phyloP scores from a whole-genome alignment of 306 rosid species.

The Boehmeria nivea region DNA sequence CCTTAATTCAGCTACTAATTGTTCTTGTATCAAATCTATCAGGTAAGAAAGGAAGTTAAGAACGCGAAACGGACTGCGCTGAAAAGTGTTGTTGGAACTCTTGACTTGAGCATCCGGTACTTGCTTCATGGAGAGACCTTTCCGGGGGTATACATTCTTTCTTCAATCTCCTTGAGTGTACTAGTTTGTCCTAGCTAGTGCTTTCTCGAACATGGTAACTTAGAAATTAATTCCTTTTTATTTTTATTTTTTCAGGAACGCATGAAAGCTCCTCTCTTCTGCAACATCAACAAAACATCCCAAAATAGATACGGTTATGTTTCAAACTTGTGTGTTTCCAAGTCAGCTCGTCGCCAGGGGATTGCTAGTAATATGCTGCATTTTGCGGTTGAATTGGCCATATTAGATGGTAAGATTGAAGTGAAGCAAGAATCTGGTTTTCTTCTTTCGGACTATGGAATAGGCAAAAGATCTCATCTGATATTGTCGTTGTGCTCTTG shows the following conservation, averaged over 20 bases:
- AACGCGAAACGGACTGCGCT: conserved; percentile 48
- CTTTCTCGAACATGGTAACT: not conserved
- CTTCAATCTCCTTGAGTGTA: conserved; percentile 2
- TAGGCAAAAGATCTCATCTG: conserved; percentile 12
- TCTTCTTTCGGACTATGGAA: not conserved
- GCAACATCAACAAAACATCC: conserved; percentile 42
- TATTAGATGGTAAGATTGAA: conserved; percentile 49
- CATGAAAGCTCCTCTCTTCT: conserved; percentile 48
- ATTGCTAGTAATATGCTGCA: conserved; percentile 73
- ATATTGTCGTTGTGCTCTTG: conserved; percentile 10
- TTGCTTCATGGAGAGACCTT: conserved; percentile 79
- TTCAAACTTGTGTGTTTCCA: conserved; percentile 74
- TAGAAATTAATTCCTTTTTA: conserved; percentile 6
- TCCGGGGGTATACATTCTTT: conserved; percentile 65
- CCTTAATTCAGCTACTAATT: conserved; percentile 4
- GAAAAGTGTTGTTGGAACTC: conserved; percentile 85
- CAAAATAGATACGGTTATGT: conserved; percentile 66
- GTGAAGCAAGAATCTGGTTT: not conserved
- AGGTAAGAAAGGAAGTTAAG: conserved; percentile 74
- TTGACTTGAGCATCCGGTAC: conserved; percentile 64
- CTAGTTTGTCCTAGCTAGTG: no score
- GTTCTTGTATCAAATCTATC: conserved; percentile 40
- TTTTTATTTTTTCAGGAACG: conserved; percentile 44
- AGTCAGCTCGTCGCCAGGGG: conserved; percentile 73
- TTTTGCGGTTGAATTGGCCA: conserved; percentile 70